Evolutionary conservation across 805 yeast genomes (phyloP), one percentile per base, ranked within the genome.

Genomic region (Spathaspora hagerdaliae): DNA sequence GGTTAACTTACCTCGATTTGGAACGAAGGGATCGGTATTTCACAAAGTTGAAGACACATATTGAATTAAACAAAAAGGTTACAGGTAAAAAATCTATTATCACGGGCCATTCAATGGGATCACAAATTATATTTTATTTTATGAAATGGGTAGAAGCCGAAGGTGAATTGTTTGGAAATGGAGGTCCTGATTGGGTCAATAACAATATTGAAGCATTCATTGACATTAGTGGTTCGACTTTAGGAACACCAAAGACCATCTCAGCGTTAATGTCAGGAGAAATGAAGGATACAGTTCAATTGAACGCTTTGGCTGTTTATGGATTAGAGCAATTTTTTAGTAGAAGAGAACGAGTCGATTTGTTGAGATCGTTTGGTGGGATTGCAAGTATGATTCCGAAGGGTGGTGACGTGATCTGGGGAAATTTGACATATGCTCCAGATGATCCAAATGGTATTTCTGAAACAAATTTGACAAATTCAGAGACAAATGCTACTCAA

Each of bases 61-160:
- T 92, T 44, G 99, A 94, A 64, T 52, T 79, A 19, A 73, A 73
- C 48, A 69, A 75, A 49, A 57, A 62, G 12, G 53, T 71, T 14
- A 77, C 76, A 6, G 77, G 77, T 11, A 83, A 90, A 44, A 92
- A 90, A 57, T 70, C 87, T 1, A 82, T 85, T n/a, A 57, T 94
- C 12, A 77, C 83, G 14, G 95, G 96, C 19, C 99, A 94, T 63
- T 92, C 98, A 0, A 94, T 94, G 99, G 99, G 99, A 2, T 77
- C 96, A 0, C 98, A 94, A 65, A 79, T 94, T 33, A 79, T 85
- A 2, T 88, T 79, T 60, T 94, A 87, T 63, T 94, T 94, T 60
- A 64, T 94, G 70, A 90, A 94, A 65, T 94, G 99, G 99, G 98
- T 79, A 6, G 99, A 94, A 63, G 97, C 97, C 0, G 71, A 74